phyloP scores from a whole-genome alignment of 1,284 basidiomycete species.

The Melampsora americana region DNA sequence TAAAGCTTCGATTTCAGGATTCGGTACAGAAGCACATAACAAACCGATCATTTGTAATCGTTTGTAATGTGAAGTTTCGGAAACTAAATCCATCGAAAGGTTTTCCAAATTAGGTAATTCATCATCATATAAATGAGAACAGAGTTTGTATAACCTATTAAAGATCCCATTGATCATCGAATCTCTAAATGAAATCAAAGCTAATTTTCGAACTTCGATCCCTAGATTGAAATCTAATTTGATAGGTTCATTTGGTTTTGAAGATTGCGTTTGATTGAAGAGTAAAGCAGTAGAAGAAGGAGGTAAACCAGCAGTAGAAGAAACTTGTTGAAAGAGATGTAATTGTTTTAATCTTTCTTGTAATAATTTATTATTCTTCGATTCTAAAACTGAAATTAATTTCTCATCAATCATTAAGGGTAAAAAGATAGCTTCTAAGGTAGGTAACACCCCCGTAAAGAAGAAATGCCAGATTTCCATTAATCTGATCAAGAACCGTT shows the following conservation, averaged over 20 bases:
- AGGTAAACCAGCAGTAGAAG: conserved; percentile 16
- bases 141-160: conserved; percentile 22
- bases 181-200: conserved; percentile 28
- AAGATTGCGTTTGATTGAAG: conserved; percentile 11
- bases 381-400: conserved; percentile 47
- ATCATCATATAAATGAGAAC: conserved; percentile 20
- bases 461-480: conserved; percentile 51
- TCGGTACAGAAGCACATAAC: conserved; percentile 13
- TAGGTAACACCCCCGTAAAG: conserved; percentile 51
- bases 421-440: conserved; percentile 50
- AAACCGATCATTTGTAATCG: conserved; percentile 36
- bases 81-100: background rate
- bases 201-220: conserved; percentile 27
- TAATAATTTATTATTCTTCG: conserved; percentile 29
- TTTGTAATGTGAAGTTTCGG: conserved; percentile 32
- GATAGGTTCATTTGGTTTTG: conserved; percentile 6
- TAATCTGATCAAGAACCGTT: conserved; percentile 48
- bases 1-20: conserved; percentile 19
- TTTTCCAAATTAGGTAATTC: background rate
- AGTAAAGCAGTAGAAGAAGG: conserved; percentile 13
- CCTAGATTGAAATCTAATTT: background rate
- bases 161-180: conserved; percentile 7
- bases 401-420: conserved; percentile 50
- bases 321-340: conserved; percentile 38
- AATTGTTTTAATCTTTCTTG: conserved; percentile 36